phyloP scores from a whole-genome alignment of 2,329 filamentous ascomycete genomes.

The Aspergillus spinulosporus region DNA sequence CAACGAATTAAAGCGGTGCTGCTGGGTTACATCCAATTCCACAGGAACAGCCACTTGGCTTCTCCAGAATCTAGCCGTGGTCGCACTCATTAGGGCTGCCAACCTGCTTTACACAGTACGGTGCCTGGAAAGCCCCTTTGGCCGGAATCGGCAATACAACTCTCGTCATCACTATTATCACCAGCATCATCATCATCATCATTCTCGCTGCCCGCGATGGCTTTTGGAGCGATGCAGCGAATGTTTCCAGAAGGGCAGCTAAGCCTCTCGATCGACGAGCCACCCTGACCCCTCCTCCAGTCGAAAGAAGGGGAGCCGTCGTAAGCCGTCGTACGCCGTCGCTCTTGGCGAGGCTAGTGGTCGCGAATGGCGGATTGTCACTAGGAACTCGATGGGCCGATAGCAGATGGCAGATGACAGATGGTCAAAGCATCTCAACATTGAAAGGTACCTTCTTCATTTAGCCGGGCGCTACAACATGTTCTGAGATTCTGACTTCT shows the following conservation, averaged over 20 bases:
- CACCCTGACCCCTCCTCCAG: conserved; percentile 15
- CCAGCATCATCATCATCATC: not conserved
- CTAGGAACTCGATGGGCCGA: conserved; percentile 5
- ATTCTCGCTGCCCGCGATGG: not conserved
- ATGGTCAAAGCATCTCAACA: conserved; percentile 10
- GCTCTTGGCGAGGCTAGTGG: conserved; percentile 7
- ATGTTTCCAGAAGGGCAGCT: conserved; percentile 36
- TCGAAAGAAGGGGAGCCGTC: conserved; percentile 5
- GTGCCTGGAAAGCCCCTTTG: not conserved
- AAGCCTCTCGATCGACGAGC: conserved; percentile 23
- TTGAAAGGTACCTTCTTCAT: not conserved
- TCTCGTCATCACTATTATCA: not conserved
- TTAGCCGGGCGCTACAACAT: not conserved
- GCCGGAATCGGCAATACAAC: not conserved
- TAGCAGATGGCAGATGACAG: not conserved
- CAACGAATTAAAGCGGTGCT: conserved; percentile 1
- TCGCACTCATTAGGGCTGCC: not conserved
- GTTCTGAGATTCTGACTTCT: not conserved
- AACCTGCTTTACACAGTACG: not conserved
- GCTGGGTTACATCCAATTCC: conserved; percentile 14
- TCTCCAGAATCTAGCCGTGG: conserved; percentile 7
- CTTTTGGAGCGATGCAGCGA: conserved; percentile 31
- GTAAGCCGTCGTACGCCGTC: not conserved
- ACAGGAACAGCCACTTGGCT: not conserved
- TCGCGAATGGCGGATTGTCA: not conserved